Evolutionary conservation across 306 rosid genomes (phyloP).

Genomic region (Canavalia gladiata): DNA sequence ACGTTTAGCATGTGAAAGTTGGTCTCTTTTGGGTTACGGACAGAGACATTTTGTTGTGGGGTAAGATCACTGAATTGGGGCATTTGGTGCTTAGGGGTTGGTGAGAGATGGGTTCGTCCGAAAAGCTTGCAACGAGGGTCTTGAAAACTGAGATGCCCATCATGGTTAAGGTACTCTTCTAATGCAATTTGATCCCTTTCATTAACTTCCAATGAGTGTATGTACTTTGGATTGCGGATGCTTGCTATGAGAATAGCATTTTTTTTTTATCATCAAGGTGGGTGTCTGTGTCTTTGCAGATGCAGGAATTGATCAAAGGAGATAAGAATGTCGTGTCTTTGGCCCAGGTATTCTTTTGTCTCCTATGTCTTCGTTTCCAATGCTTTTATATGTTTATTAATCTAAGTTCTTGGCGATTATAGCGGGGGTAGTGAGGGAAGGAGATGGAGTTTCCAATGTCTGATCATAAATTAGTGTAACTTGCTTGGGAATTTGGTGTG

Average conservation of each 20-base stretch:
- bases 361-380: constrained; percentile 15
- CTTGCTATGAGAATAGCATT: neutral
- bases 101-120: constrained; percentile 45
- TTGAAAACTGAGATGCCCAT: constrained; percentile 52
- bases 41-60: neutral
- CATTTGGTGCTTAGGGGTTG: neutral
- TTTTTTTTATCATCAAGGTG: constrained; percentile 39
- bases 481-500: constrained; percentile 33
- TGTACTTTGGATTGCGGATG: constrained; percentile 13
- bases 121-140: constrained; percentile 50
- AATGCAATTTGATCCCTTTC: constrained; percentile 18
- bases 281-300: constrained; percentile 44
- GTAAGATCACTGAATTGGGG: constrained; percentile 37
- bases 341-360: constrained; percentile 51
- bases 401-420: constrained; percentile 3
- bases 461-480: constrained; percentile 33
- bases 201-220: constrained; percentile 12
- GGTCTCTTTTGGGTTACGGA: constrained; percentile 34
- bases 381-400: constrained; percentile 25
- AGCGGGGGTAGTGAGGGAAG: constrained; percentile 2
- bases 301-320: constrained; percentile 58
- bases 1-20: constrained; percentile 31
- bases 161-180: constrained; percentile 47
- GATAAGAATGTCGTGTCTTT: constrained; percentile 53
- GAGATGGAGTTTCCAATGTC: constrained; percentile 38